Evolutionary conservation across 1,284 basidiomycete genomes (phyloP).

Genomic region (Cutaneotrichosporon arboriforme): DNA sequence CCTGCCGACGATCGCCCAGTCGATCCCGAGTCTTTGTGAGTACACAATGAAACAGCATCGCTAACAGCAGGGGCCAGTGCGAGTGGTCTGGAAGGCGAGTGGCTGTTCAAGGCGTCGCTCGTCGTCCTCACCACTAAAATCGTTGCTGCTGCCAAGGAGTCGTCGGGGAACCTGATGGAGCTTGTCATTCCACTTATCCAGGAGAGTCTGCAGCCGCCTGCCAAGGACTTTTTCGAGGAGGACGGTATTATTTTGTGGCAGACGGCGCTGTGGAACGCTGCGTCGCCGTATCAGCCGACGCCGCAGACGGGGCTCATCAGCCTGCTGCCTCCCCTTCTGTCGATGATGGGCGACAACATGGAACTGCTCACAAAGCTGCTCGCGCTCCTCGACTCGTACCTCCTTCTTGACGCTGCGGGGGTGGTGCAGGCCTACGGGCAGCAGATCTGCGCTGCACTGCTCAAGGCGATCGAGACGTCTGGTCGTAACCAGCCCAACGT

Average conservation of each 20-base stretch:
- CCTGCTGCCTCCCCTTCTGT: slow-evolving; percentile 62
- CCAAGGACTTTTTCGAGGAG: slow-evolving; percentile 66
- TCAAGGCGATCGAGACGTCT: slow-evolving; percentile 28
- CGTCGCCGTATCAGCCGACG: slow-evolving; percentile 52
- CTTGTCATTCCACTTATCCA: slow-evolving; percentile 67
- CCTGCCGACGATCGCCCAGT: slow-evolving; percentile 59
- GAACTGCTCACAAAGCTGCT: slow-evolving; percentile 67
- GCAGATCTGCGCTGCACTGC: slow-evolving; percentile 29
- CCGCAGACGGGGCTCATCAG: slow-evolving; percentile 54
- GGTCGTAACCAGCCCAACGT: slow-evolving; percentile 28
- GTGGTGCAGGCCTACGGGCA: slow-evolving; percentile 51
- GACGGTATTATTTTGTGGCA: slow-evolving; percentile 74
- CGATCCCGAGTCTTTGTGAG: slow-evolving; percentile 72
- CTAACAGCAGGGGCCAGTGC: slow-evolving; percentile 39
- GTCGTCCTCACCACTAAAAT: slow-evolving; percentile 68
- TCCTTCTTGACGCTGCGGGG: slow-evolving; percentile 62
- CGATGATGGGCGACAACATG: slow-evolving; percentile 62
- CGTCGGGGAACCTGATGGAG: slow-evolving; percentile 44
- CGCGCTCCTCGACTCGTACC: slow-evolving; percentile 70
- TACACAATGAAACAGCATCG: not conserved
- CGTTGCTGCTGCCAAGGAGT: slow-evolving; percentile 50
- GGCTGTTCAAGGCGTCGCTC: slow-evolving; percentile 70
- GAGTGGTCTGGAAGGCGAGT: slow-evolving; percentile 58
- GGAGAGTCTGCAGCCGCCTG: slow-evolving; percentile 63
- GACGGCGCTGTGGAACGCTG: slow-evolving; percentile 63